These are phyloP conservation scores for Rhododendron molle DNA, from an alignment of 148 eudicot genomes.

Conservation along the genomic window DNA sequence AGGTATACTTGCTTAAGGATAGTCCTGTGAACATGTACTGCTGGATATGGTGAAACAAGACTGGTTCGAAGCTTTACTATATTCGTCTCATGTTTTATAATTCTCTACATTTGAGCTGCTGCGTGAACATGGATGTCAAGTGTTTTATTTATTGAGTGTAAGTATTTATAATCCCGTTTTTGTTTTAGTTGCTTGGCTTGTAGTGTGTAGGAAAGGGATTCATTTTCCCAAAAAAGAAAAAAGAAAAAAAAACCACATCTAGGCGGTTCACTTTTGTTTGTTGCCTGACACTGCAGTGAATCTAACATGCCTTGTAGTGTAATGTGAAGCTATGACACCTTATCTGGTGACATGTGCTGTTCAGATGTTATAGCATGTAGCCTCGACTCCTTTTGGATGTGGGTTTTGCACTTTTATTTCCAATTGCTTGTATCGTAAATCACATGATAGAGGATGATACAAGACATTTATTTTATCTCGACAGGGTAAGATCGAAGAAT, in stretches of 20 bases:
- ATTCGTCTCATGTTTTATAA: neutral
- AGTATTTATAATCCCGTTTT: neutral
- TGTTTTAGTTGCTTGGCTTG: neutral
- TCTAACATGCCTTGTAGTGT: neutral
- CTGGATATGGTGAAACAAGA: neutral
- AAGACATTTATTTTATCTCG: constrained; percentile 4
- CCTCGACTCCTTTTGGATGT: neutral
- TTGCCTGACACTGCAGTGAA: constrained; percentile 1
- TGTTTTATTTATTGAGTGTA: neutral
- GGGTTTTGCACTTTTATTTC: neutral
- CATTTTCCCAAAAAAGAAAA: neutral
- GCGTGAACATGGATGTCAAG: neutral
- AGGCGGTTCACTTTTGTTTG: neutral
- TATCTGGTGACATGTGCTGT: neutral
- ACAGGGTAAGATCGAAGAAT: constrained; percentile 56
- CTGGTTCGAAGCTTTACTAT: neutral
- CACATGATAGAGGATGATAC: neutral
- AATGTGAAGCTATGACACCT: neutral
- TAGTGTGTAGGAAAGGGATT: neutral
- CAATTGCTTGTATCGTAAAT: neutral
- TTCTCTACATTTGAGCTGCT: neutral
- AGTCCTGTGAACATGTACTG: neutral
- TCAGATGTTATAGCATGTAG: neutral
- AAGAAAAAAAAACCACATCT: neutral
- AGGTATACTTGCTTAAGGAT: neutral